Base-by-base conservation (phyloP, 805 yeast species). In the Metschnikowia corniflorae region DNA sequence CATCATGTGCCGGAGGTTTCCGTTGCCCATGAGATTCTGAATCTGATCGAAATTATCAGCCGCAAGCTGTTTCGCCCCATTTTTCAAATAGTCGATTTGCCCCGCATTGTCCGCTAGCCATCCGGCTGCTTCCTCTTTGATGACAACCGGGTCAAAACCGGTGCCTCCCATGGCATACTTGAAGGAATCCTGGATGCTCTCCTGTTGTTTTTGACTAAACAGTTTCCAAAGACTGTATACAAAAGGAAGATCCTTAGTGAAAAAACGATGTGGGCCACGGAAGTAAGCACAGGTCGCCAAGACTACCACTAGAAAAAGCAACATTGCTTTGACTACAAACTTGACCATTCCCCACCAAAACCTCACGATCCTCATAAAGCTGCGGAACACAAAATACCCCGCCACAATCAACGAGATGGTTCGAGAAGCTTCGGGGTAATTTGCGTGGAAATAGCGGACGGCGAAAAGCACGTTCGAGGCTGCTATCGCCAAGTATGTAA, bases 341-440 rank as follows among this genome's bases (percentile, higher is more conserved):
- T 26, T 26, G 18, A 39, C 20, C 26, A 43, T 19, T 9, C 37
- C 26, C 37, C 44, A 38, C 50, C 50, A 46, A 17, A 44, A 26
- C 28, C 33, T 20, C 18, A 46, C 5, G 25, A 46, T 36, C 20
- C 48, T 15, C 21, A 29, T 33, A 30, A 35, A 26, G 28, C 38
- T 16, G 13, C 29, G 29, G 33, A 42, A 44, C 16, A 29, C 15
- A n/a, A 44, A 3, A 23, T 43, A 46, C 24, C 33, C 39, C 3
- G 34, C 20, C 24, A 44, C 24, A 7, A 31, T 15, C 30, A 35
- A 25, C 24, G 31, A 23, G 8, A 39, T 13, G 7, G 32, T 25
- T 10, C 40, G 29, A 16, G 42, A 33, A 13, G 42, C 31, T n/a
- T 31, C 36, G 12, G 46, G 46, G 28, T 31, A 42, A 14, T 26